A percentile compares a stretch with the other conserved stretches of the same genome.
Conservation (phyloP, 75 land plant genomes). For the Selaginella moellendorffii region DNA sequence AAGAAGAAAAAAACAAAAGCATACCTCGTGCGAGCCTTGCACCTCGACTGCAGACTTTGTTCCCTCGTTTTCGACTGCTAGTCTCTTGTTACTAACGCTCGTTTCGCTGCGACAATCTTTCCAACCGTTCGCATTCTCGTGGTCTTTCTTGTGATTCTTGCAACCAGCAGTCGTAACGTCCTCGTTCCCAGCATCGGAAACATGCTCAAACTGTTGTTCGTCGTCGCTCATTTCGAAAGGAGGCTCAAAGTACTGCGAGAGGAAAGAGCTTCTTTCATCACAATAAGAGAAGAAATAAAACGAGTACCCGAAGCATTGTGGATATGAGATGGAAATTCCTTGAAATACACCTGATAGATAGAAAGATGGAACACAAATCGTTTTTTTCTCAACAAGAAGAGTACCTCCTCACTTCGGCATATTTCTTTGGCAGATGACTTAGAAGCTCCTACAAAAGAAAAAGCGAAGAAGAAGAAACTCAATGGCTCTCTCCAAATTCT, state of each 20-base stretch:
- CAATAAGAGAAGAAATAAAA: not conserved
- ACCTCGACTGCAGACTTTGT: not conserved
- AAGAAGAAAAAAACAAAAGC: no score
- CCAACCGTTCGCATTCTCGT: not conserved
- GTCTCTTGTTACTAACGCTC: not conserved
- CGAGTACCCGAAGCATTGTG: conserved; percentile 70
- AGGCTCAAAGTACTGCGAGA: conserved; percentile 70
- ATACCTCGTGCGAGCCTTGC: not conserved
- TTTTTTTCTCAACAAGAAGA: no score
- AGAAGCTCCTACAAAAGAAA: conserved; percentile 48
- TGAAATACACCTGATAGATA: conserved; percentile 55
- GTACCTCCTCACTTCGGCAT: conserved; percentile 47
- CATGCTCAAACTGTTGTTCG: no score
- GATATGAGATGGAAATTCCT: conserved; percentile 46
- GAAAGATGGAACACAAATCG: conserved; percentile 2
- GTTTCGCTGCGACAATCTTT: not conserved
- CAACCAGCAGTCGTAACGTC: not conserved
- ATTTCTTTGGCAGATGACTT: conserved; percentile 46
- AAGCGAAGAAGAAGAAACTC: no score
- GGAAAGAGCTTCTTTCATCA: not conserved
- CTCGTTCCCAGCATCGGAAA: no score
- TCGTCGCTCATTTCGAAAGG: conserved; percentile 44
- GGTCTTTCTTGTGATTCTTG: no score
- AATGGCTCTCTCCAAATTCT: not conserved
- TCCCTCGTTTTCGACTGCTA: not conserved